phyloP scores from a whole-genome alignment of 768 basidiomycete species.

The Phlebiopsis flavidoalba region DNA sequence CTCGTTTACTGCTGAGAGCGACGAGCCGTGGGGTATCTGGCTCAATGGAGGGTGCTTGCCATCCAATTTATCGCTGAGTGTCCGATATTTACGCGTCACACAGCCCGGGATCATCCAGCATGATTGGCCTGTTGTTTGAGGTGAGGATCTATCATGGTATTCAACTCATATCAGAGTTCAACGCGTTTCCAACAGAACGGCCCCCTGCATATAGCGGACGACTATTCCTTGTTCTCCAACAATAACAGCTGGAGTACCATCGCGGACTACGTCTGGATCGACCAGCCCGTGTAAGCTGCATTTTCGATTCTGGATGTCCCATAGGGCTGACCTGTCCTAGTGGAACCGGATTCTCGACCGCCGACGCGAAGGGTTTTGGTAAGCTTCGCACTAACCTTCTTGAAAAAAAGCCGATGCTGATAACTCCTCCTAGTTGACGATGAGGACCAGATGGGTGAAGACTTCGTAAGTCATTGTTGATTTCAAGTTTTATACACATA shows the following conservation, averaged over 20 bases:
- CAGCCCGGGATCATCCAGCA: conserved; percentile 67
- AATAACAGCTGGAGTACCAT: conserved; percentile 52
- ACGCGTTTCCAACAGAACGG: conserved; percentile 41
- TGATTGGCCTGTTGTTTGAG: conserved; percentile 61
- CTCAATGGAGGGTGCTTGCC: conserved; percentile 30
- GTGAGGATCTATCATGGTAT: conserved; percentile 55
- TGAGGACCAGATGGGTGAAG: conserved; percentile 60
- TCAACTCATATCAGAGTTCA: conserved; percentile 39
- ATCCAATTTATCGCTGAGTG: not conserved
- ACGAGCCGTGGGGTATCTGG: conserved; percentile 35
- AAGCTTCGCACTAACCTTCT: conserved; percentile 14
- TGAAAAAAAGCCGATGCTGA: not conserved
- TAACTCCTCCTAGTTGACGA: conserved; percentile 20
- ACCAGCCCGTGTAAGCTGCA: conserved; percentile 55
- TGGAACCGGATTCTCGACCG: conserved; percentile 62
- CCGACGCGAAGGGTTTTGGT: conserved; percentile 59
- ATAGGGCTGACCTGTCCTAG: conserved; percentile 24
- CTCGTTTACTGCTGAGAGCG: conserved; percentile 26
- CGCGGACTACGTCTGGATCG: conserved; percentile 69
- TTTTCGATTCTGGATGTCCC: not conserved
- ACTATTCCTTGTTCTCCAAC: conserved; percentile 49
- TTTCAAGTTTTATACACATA: not conserved
- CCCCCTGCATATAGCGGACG: conserved; percentile 51
- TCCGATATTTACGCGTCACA: conserved; percentile 26
- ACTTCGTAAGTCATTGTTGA: conserved; percentile 33